A percentile compares a stretch with the other conserved stretches of the same genome.
Evolutionary conservation across 1,139 yeast genomes (phyloP).

Genomic region (Sugiyamaella pinicola): DNA sequence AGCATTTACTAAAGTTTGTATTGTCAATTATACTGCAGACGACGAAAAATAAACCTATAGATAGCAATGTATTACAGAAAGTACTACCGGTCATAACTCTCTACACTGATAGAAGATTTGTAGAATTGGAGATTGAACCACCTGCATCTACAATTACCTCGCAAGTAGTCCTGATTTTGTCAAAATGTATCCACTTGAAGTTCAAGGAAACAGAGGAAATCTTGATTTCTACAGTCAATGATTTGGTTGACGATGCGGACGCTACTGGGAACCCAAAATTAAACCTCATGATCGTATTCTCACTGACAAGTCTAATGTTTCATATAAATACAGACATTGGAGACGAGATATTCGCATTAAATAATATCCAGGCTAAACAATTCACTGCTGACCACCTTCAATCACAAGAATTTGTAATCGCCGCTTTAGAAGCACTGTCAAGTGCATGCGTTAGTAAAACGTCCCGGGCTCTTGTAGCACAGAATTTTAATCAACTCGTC

Average conservation of each 20-base stretch:
- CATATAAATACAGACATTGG: slow-evolving; percentile 51
- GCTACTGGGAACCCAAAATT: slow-evolving; percentile 1
- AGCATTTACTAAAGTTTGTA: neutral
- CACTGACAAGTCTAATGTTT: slow-evolving; percentile 65
- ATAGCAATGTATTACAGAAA: neutral
- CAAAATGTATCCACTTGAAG: slow-evolving; percentile 23
- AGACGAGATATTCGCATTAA: slow-evolving; percentile 31
- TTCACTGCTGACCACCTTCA: slow-evolving; percentile 28
- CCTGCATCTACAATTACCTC: slow-evolving; percentile 16
- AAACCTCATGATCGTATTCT: slow-evolving; percentile 43
- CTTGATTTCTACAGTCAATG: slow-evolving; percentile 6
- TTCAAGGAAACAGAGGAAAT: slow-evolving; percentile 6
- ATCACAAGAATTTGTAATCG: slow-evolving; percentile 33
- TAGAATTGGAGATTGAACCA: neutral
- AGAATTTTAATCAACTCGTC: slow-evolving; percentile 36
- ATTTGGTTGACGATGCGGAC: slow-evolving; percentile 11
- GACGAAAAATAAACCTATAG: neutral
- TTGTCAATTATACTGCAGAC: neutral
- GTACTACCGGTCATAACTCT: slow-evolving; percentile 7
- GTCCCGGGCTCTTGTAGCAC: slow-evolving; percentile 37
- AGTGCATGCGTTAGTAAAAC: slow-evolving; percentile 42
- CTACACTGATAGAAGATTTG: slow-evolving; percentile 15
- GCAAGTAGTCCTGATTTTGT: slow-evolving; percentile 26
- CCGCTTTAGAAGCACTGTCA: slow-evolving; percentile 41
- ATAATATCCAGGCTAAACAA: slow-evolving; percentile 30